These are phyloP conservation scores for Monosporozyma solicola DNA, from an alignment of 805 yeast species.

Conservation along the genomic window DNA sequence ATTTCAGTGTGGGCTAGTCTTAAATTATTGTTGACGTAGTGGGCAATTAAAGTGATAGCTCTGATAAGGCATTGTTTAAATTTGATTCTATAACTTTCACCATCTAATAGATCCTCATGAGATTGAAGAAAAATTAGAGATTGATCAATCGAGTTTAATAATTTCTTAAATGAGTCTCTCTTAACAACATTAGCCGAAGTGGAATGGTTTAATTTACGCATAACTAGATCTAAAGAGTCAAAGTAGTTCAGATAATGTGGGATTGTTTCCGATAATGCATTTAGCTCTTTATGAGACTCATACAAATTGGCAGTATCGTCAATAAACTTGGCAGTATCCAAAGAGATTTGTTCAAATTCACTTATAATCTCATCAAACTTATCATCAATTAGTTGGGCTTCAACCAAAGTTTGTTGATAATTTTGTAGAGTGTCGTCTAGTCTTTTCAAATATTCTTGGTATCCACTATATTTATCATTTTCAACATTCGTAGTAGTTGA, in stretches of 20 bases:
- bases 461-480: constrained; percentile 12
- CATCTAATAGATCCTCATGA: constrained; percentile 56
- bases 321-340: constrained; percentile 32
- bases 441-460: constrained; percentile 14
- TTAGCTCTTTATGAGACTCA: constrained; percentile 38
- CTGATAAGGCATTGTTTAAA: constrained; percentile 80
- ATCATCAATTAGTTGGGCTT: constrained; percentile 29
- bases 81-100: constrained; percentile 57
- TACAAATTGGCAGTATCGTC: constrained; percentile 39
- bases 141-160: constrained; percentile 51
- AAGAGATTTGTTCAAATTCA: constrained; percentile 26
- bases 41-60: constrained; percentile 64
- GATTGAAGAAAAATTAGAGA: constrained; percentile 53
- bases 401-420: constrained; percentile 35
- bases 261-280: constrained; percentile 47
- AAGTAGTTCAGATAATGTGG: constrained; percentile 52
- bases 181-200: constrained; percentile 57
- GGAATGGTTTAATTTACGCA: constrained; percentile 57
- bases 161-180: constrained; percentile 43
- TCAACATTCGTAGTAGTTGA: background rate
- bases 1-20: constrained; percentile 30
- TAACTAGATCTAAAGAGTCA: constrained; percentile 62
- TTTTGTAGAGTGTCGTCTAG: constrained; percentile 30
- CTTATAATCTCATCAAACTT: constrained; percentile 25
- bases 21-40: constrained; percentile 43